Evolutionary conservation across 2,329 filamentous ascomycete genomes (phyloP).

Genomic region (Lachnellula occidentalis): DNA sequence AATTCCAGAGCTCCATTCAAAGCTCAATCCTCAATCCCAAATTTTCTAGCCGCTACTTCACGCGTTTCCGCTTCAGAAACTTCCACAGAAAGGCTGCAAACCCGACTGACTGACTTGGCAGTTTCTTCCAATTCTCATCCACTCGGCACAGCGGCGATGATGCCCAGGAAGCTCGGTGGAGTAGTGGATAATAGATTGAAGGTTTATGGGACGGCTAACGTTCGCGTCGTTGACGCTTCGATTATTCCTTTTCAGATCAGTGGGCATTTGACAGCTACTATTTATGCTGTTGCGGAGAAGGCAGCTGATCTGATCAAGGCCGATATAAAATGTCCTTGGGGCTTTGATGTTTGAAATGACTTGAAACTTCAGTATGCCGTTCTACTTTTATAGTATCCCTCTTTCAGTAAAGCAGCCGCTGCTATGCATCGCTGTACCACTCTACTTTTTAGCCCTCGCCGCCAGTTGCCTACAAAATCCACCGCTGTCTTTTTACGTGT

Average conservation of each 20-base stretch:
- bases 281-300: slow-evolving; percentile 18
- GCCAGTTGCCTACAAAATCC: neutral
- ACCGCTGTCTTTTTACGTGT: neutral
- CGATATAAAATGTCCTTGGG: neutral
- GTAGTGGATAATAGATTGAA: slow-evolving; percentile 45
- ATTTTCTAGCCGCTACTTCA: too few relatives aligned
- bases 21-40: too few relatives aligned
- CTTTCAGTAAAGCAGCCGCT: too few relatives aligned
- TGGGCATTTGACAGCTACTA: slow-evolving; percentile 6
- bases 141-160: slow-evolving; percentile 14
- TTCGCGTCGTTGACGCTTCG: slow-evolving; percentile 51
- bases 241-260: slow-evolving; percentile 39
- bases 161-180: slow-evolving; percentile 28
- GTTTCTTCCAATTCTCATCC: slow-evolving; percentile 10
- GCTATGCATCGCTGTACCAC: neutral
- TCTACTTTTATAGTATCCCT: too few relatives aligned
- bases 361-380: too few relatives aligned
- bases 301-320: slow-evolving; percentile 13
- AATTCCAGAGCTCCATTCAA: too few relatives aligned
- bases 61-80: too few relatives aligned
- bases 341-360: too few relatives aligned
- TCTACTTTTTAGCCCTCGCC: neutral
- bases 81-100: neutral
- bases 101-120: neutral
- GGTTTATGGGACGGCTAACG: slow-evolving; percentile 47